Evolutionary conservation across 495 filamentous ascomycete genomes (phyloP).

Genomic region (Trichoderma erinaceum): DNA sequence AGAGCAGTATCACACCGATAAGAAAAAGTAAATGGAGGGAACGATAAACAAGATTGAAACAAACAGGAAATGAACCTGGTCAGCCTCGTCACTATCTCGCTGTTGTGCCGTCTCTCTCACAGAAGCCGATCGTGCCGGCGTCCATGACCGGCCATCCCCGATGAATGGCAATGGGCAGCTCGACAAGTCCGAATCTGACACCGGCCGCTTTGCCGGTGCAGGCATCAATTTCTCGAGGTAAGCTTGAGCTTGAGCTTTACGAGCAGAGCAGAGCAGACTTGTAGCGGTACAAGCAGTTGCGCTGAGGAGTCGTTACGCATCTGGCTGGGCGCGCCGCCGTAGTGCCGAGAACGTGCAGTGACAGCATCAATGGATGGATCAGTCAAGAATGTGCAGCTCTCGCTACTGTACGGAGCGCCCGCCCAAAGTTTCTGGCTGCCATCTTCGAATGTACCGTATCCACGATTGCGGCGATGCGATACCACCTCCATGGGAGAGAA

Average conservation of each 20-base stretch:
- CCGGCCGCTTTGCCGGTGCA: background rate
- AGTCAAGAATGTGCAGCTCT: background rate
- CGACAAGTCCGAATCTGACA: background rate
- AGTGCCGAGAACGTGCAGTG: background rate
- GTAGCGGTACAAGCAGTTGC: background rate
- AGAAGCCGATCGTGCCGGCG: background rate
- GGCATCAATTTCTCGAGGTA: background rate
- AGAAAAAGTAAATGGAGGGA: too few species aligned
- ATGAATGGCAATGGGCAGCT: background rate
- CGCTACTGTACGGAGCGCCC: background rate
- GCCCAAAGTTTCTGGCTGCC: background rate
- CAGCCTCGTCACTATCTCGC: background rate
- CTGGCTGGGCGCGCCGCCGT: background rate
- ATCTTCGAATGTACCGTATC: background rate
- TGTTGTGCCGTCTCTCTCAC: background rate
- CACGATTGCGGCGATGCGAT: slow-evolving; percentile 9
- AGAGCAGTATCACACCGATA: too few species aligned
- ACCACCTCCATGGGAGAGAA: background rate
- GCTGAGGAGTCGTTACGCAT: background rate
- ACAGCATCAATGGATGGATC: background rate
- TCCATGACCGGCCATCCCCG: background rate
- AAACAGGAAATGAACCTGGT: too few species aligned
- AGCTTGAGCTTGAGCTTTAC: background rate
- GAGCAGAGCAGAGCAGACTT: background rate
- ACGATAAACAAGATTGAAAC: too few species aligned